Evolutionary conservation across 306 rosid genomes (phyloP).

Genomic region (Acmispon strigosus): DNA sequence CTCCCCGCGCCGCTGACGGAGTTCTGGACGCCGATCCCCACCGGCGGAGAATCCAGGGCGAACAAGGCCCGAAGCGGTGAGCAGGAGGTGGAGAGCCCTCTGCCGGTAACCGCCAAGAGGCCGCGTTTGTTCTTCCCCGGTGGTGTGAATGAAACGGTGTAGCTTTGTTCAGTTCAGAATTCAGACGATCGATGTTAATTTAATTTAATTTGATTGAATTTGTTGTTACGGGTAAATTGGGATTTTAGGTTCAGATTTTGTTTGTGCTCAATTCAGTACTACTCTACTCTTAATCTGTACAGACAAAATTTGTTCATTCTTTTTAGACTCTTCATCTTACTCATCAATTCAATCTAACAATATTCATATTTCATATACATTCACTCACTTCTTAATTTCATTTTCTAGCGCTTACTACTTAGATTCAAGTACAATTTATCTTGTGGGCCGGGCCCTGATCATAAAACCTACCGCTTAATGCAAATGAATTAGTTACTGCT

Average conservation of each 20-base stretch:
- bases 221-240: background rate
- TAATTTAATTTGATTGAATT: conserved; percentile 16
- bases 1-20: conserved; percentile 69
- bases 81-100: conserved; percentile 87
- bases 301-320: conserved; percentile 52
- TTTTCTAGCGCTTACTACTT: too few species aligned
- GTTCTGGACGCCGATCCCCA: conserved; percentile 28
- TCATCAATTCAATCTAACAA: conserved; percentile 22
- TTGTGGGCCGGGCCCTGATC: too few species aligned
- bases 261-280: background rate
- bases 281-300: conserved; percentile 33
- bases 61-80: conserved; percentile 22
- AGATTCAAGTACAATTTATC: too few species aligned
- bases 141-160: background rate
- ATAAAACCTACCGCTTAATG: too few species aligned
- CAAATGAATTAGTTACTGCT: too few species aligned
- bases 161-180: background rate
- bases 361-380: background rate
- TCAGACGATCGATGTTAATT: background rate
- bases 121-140: conserved; percentile 38
- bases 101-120: conserved; percentile 48
- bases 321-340: conserved; percentile 19
- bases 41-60: background rate
- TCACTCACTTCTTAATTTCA: too few species aligned
- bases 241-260: conserved; percentile 15